These are phyloP conservation scores for Yarrowia keelungensis DNA, from an alignment of 805 yeast genomes.

Conservation along the genomic window DNA sequence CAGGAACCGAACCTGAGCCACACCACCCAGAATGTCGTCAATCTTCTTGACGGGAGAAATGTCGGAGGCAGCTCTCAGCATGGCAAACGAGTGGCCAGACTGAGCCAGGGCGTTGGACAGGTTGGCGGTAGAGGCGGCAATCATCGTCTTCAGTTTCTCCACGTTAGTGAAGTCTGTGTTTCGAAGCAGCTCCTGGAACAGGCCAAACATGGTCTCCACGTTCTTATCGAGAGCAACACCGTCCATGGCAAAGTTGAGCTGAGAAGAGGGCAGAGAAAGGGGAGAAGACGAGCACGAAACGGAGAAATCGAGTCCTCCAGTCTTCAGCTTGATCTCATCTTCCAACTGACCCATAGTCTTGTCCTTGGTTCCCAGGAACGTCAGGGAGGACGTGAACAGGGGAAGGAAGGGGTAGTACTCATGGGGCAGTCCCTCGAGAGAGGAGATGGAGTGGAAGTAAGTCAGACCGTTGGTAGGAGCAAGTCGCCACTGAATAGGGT, in stretches of 20 bases:
- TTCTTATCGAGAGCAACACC: conserved; percentile 78
- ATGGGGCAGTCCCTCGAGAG: conserved; percentile 63
- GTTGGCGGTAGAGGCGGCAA: conserved; percentile 76
- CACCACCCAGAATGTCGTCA: conserved; percentile 71
- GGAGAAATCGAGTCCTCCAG: conserved; percentile 84
- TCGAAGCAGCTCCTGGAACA: conserved; percentile 72
- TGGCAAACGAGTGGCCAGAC: conserved; percentile 85
- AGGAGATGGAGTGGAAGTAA: conserved; percentile 72
- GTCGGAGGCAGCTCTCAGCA: conserved; percentile 65
- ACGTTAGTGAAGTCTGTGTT: conserved; percentile 71
- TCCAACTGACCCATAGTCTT: conserved; percentile 82
- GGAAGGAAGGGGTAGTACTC: conserved; percentile 74
- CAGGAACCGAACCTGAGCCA: conserved; percentile 76
- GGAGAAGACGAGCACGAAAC: conserved; percentile 65
- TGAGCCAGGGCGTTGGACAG: conserved; percentile 82
- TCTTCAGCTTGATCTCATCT: conserved; percentile 76
- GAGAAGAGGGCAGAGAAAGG: conserved; percentile 52
- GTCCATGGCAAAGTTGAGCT: conserved; percentile 61
- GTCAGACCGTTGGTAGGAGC: conserved; percentile 61
- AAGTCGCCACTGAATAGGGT: conserved; percentile 34
- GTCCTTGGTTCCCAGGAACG: conserved; percentile 81
- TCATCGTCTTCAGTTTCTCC: conserved; percentile 73
- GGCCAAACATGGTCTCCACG: conserved; percentile 62
- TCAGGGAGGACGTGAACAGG: conserved; percentile 76
- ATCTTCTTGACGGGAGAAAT: conserved; percentile 67